Evolutionary conservation across 805 yeast genomes (phyloP).

Genomic region (Kodamaea leandrae): DNA sequence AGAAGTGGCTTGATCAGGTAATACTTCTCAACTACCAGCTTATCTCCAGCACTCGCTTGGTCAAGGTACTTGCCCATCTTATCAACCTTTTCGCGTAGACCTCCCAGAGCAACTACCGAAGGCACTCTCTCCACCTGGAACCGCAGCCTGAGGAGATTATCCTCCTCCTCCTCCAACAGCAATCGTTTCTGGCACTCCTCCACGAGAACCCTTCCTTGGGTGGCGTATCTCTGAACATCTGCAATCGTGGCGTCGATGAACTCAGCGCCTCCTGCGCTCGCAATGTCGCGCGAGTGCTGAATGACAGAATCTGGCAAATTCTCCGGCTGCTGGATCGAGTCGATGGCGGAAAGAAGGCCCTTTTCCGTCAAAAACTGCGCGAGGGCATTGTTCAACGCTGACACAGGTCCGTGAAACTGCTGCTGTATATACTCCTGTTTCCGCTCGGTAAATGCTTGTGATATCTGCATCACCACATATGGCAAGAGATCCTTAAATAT

Average conservation of each 20-base stretch:
- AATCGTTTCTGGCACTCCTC: constrained; percentile 47
- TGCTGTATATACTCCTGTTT: constrained; percentile 53
- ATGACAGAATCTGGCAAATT: constrained; percentile 56
- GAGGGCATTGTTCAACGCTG: constrained; percentile 44
- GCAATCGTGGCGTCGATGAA: constrained; percentile 40
- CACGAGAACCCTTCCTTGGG: constrained; percentile 41
- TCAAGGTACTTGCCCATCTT: constrained; percentile 48
- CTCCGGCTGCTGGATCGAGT: constrained; percentile 56
- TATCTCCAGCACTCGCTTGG: constrained; percentile 65
- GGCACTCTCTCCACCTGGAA: constrained; percentile 49
- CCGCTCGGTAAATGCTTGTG: constrained; percentile 67
- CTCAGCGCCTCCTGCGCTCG: constrained; percentile 50
- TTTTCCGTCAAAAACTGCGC: constrained; percentile 44
- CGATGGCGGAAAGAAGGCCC: constrained; percentile 62
- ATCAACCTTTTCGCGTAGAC: constrained; percentile 37
- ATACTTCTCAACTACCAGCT: constrained; percentile 46
- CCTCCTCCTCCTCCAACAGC: constrained; percentile 52
- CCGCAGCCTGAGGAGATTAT: constrained; percentile 46
- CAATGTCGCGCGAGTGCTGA: constrained; percentile 54
- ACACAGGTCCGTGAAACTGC: constrained; percentile 44
- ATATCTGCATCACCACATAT: constrained; percentile 57
- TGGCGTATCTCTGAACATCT: constrained; percentile 46
- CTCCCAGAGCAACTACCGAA: constrained; percentile 45
- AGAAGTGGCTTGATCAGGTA: constrained; percentile 47
- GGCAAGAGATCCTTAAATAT: constrained; percentile 70